Percentiles rank a stretch among this genome's conserved stretches.
Evolutionary conservation across 257 asterid genomes (phyloP).

Genomic region (Solanum stenotomum): DNA sequence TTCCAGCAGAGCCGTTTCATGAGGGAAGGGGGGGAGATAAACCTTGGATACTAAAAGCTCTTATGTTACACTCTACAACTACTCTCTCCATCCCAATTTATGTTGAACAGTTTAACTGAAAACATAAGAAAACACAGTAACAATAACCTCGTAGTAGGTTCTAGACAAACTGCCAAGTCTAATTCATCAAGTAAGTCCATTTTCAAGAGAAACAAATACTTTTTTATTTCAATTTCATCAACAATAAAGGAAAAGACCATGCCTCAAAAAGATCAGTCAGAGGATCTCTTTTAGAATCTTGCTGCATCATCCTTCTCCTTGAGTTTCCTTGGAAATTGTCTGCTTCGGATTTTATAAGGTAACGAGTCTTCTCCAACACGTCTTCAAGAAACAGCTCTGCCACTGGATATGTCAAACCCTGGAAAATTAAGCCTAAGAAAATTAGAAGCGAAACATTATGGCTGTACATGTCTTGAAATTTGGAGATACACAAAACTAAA

Average conservation of each 20-base stretch:
- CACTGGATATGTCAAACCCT: slow-evolving; percentile 95
- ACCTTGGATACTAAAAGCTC: neutral
- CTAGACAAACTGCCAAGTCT: neutral
- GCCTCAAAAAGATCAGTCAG: slow-evolving; percentile 79
- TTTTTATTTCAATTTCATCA: neutral
- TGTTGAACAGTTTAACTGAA: neutral
- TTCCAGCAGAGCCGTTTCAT: neutral
- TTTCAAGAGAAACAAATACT: neutral
- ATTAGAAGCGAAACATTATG: neutral
- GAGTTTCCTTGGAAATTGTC: slow-evolving; percentile 49
- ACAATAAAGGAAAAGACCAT: slow-evolving; percentile 12
- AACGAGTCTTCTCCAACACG: slow-evolving; percentile 70
- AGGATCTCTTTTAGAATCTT: slow-evolving; percentile 63
- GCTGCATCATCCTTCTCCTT: slow-evolving; percentile 59
- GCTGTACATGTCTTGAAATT: neutral
- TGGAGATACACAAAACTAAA: neutral
- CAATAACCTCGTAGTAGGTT: neutral
- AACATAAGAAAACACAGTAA: neutral
- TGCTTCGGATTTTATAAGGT: slow-evolving; percentile 41
- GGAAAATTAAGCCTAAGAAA: slow-evolving; percentile 11
- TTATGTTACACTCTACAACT: neutral
- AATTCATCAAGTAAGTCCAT: neutral
- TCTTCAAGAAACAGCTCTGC: slow-evolving; percentile 80
- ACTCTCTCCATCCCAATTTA: neutral
- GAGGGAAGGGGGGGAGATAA: neutral